Evolutionary conservation across 2,329 filamentous ascomycete species (phyloP).

Genomic region (Penicillium sp.): DNA sequence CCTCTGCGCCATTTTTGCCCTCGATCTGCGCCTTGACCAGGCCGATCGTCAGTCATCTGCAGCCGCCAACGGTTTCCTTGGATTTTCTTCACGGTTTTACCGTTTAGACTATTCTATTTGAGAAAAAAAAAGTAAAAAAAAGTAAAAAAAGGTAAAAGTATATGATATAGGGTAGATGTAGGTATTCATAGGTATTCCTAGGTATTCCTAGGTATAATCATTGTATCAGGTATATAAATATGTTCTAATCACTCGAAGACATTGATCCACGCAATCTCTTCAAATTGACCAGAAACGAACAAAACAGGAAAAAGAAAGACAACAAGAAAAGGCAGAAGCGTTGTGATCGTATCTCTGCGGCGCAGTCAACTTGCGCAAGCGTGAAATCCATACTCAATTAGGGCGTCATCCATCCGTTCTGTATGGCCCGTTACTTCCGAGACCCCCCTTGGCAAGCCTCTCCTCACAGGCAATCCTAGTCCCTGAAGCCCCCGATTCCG

Average conservation of each 20-base stretch:
- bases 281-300: background rate
- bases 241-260: background rate
- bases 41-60: slow-evolving; percentile 21
- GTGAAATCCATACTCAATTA: slow-evolving; percentile 2
- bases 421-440: slow-evolving; percentile 12
- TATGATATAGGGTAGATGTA: background rate
- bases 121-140: background rate
- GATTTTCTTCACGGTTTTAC: slow-evolving; percentile 17
- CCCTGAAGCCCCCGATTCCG: slow-evolving; percentile 22
- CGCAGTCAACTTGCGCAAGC: slow-evolving; percentile 17
- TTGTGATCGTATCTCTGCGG: slow-evolving; percentile 7
- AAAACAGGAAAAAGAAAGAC: background rate
- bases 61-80: slow-evolving; percentile 18
- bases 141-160: background rate
- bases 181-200: background rate
- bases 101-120: background rate
- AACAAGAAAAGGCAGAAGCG: background rate
- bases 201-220: background rate
- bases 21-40: slow-evolving; percentile 13
- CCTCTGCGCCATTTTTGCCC: slow-evolving; percentile 8
- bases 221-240: background rate
- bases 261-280: background rate
- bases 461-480: slow-evolving; percentile 2
- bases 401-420: background rate
- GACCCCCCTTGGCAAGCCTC: slow-evolving; percentile 7